Evolutionary conservation across 257 asterid genomes (phyloP), one percentile per base, ranked within the genome.

Genomic region (Rauvolfia tetraphylla): DNA sequence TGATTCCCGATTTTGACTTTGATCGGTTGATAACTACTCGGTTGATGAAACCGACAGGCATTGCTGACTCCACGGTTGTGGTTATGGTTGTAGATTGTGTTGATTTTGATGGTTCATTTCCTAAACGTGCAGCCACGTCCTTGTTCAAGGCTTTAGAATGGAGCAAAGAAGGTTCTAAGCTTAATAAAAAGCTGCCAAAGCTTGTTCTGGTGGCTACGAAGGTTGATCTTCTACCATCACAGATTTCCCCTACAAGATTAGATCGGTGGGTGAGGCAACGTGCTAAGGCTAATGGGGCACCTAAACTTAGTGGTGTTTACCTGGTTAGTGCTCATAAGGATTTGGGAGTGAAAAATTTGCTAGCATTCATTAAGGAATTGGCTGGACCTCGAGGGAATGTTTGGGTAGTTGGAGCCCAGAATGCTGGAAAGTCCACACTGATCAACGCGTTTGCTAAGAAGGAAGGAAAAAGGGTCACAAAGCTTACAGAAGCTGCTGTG

Each of bases 311-410:
- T 81, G 97, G 93, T 49, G 97, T 95, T 42, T 91, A 91, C 81
- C 29, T 92, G 89, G 98, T 95, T 56, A 95, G 98, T 81, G 80
- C 98, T 49, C 89, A 84, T 81, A 95, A 95, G 81, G 98, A 95
- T 86, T 86, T 95, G 81, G 98, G 98, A 15, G 88, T 95, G 80
- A 89, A 89, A 81, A 95, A 92, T 74, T 86, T 95, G 85, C 81
- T 95, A 71, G 86, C 86, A 25, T 95, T 91, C 77, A 70, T 92
- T 71, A 90, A 92, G 86, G 95, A 83, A 17, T 85, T 80, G 84
- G 93, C 97, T 44, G 98, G 98, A 58, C 98, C 98, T 36, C 86
- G 98, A 67, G 98, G 98, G 62, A 89, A 95, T 66, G 98, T 92
- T 75, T 95, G 98, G 98, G 95, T 95, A 73, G 86, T 95, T 41